Base-by-base conservation (phyloP, 768 basidiomycete species). In the Collybiopsis luxurians region DNA sequence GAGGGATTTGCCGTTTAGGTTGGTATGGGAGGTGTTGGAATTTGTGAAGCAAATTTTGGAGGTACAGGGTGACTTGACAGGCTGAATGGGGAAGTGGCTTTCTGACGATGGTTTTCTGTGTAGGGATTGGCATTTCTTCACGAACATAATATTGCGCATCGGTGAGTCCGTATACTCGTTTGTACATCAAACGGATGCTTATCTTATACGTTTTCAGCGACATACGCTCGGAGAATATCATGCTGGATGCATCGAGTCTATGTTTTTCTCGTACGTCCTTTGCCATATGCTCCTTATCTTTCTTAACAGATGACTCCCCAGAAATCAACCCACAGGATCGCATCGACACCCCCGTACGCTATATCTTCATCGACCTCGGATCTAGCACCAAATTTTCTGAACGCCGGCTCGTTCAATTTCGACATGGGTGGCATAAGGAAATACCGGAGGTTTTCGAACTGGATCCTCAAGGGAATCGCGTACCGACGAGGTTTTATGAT, bases 111-210 rank as follows among this genome's bases (percentile, higher is more conserved):
- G 31, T 23, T 19, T 53, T 23, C 4, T 5, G 46, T 30, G 17
- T 48, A 55, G 53, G 53, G 53, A 28, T 26, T 55, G 19, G 42
- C 34, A 5, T 55, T 55, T 46, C 45, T 55, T n/a, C 53, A 55
- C 28, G 34, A 43, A 12, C 53, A 55, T 24, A 55, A 55, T n/a
- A 55, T 55, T 19, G 53, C 53, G 15, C 53, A 55, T 55, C 53
- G 53, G 53, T 44, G 19, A 45, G 50, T n/a, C n/a, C n/a, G n/a
- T n/a, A n/a, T n/a, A 12, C 27, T 19, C 19, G 44, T 11, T 13
- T 21, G 13, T 1, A 46, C 13, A 46, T 46, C 19, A 24, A 13
- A 45, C 3, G 13, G 19, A 11, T 21, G 28, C 12, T 23, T 28
- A 9, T 38, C 9, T 38, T 38, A 17, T 38, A 38, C 17, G 17